These are phyloP conservation scores for Westerdykella aurantiaca DNA, from an alignment of 2,329 filamentous ascomycete species.

Conservation along the genomic window DNA sequence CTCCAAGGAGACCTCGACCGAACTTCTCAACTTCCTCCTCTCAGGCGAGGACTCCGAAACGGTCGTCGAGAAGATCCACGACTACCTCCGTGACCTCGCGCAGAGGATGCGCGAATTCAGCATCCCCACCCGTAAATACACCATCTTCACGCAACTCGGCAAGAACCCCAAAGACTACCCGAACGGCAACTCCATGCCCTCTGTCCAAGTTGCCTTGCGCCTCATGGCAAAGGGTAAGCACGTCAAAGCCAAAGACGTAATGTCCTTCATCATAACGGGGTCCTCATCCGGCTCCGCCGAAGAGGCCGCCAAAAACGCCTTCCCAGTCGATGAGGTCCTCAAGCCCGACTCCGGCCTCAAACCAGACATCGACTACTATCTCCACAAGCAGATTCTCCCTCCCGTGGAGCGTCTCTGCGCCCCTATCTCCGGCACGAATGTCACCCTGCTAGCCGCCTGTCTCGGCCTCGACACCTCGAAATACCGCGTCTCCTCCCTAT, in stretches of 20 bases:
- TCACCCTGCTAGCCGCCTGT: constrained; percentile 83
- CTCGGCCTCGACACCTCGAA: constrained; percentile 85
- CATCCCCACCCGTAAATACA: constrained; percentile 80
- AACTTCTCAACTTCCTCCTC: constrained; percentile 87
- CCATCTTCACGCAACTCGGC: constrained; percentile 95
- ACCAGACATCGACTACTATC: constrained; percentile 95
- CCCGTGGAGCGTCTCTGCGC: constrained; percentile 96
- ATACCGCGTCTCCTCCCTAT: constrained; percentile 65
- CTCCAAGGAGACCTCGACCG: constrained; percentile 87
- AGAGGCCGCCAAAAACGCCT: constrained; percentile 79
- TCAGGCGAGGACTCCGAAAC: constrained; percentile 88
- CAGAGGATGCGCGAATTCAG: constrained; percentile 76
- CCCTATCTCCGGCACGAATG: constrained; percentile 88
- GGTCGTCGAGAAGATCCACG: constrained; percentile 84
- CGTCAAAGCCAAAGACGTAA: constrained; percentile 89
- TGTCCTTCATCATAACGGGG: constrained; percentile 88
- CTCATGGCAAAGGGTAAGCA: constrained; percentile 81
- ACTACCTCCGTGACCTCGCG: constrained; percentile 81
- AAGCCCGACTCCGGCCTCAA: constrained; percentile 69
- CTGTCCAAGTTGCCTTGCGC: constrained; percentile 89
- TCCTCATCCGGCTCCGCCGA: constrained; percentile 58
- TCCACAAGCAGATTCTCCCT: constrained; percentile 96
- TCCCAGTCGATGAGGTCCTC: constrained; percentile 75
- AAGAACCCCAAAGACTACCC: constrained; percentile 92
- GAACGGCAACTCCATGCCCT: constrained; percentile 90